Conservation (phyloP, 1,284 basidiomycete species). For the Malassezia restricta region DNA sequence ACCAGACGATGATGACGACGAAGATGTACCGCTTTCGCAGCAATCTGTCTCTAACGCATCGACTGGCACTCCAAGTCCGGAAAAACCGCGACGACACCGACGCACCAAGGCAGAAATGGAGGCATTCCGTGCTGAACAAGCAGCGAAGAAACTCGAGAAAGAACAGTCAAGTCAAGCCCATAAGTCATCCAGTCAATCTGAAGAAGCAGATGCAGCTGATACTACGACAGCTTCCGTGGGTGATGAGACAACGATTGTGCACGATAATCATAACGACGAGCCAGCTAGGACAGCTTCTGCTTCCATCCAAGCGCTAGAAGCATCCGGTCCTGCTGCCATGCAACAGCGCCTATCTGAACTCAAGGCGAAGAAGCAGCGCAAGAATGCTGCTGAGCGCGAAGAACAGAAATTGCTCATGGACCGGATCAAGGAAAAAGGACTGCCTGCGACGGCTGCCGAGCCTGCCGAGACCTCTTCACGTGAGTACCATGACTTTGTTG, state of each 20-base stretch:
- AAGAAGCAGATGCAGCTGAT: not conserved
- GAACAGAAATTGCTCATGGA: conserved; percentile 14
- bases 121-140: conserved; percentile 16
- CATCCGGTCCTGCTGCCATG: conserved; percentile 4
- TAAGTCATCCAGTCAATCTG: not conserved
- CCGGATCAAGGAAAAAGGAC: not conserved
- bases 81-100: conserved; percentile 10
- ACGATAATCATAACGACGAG: conserved; percentile 8
- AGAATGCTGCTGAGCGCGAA: conserved; percentile 15
- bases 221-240: not conserved
- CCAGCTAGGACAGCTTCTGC: not conserved
- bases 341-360: conserved; percentile 9
- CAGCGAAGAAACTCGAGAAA: conserved; percentile 9
- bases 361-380: conserved; percentile 17
- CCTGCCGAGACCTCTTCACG: not conserved
- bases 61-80: not conserved
- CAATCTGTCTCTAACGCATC: not conserved
- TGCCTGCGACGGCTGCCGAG: not conserved
- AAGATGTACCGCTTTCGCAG: conserved; percentile 2
- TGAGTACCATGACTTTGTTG: not conserved
- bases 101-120: conserved; percentile 18
- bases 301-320: conserved; percentile 4
- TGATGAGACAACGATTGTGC: conserved; percentile 12
- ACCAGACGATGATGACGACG: not conserved
- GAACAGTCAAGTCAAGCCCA: not conserved